Conservation (phyloP, 805 yeast species). For the Starmera amethionina region DNA sequence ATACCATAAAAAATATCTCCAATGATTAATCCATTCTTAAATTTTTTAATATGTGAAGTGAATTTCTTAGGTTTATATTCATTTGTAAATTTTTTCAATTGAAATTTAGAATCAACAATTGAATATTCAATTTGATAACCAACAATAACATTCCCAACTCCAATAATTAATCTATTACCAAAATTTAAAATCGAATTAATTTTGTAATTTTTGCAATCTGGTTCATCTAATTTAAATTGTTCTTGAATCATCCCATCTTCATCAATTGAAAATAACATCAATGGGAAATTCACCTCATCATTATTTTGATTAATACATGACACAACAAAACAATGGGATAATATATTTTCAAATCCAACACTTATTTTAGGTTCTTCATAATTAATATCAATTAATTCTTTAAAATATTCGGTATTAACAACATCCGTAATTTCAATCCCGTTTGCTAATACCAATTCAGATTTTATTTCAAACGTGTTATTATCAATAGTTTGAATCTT, state of each 20-base stretch:
- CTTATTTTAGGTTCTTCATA: conserved; percentile 16
- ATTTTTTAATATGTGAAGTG: conserved; percentile 8
- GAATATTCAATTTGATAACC: conserved; percentile 24
- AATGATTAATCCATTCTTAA: conserved; percentile 12
- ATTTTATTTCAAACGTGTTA: conserved; percentile 13
- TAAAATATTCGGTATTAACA: conserved; percentile 13
- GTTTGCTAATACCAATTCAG: conserved; percentile 7
- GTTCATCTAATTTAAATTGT: conserved; percentile 9
- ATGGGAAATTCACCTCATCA: conserved; percentile 18
- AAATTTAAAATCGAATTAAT: conserved; percentile 20
- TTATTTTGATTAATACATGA: conserved; percentile 25
- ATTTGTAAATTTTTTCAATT: conserved; percentile 17
- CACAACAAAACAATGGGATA: conserved; percentile 26
- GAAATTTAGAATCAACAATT: conserved; percentile 23
- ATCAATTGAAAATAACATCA: conserved; percentile 26
- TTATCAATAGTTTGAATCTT: conserved; percentile 17
- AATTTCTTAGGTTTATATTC: conserved; percentile 6
- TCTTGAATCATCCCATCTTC: conserved; percentile 23
- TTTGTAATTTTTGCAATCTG: conserved; percentile 13
- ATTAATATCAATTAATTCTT: conserved; percentile 10
- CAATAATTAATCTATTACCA: conserved; percentile 19
- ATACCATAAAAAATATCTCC: conserved; percentile 12
- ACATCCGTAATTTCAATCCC: conserved; percentile 18
- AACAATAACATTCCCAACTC: conserved; percentile 21
- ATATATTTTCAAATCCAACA: conserved; percentile 22